A percentile compares a stretch with the other conserved stretches of the same genome.
phyloP scores from a whole-genome alignment of 345 rosid genomes.

The Sapria himalayana region DNA sequence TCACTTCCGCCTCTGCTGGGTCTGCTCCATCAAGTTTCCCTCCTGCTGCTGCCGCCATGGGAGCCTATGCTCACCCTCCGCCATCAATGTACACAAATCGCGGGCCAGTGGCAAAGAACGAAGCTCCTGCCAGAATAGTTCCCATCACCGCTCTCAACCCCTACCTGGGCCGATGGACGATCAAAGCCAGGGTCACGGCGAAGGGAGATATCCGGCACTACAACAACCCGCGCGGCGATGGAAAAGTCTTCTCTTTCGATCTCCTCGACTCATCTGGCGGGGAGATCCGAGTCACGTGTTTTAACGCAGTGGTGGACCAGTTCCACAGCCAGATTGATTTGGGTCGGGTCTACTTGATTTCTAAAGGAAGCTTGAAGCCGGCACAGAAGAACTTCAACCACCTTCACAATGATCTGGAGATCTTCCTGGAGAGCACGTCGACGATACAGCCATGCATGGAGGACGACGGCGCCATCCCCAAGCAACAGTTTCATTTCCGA shows the following conservation, averaged over 20 bases:
- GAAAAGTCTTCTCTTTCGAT: slow-evolving; percentile 79
- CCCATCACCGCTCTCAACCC: slow-evolving; percentile 79
- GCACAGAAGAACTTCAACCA: slow-evolving; percentile 78
- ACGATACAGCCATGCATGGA: slow-evolving; percentile 44
- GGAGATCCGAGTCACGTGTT: slow-evolving; percentile 87
- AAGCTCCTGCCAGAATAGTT: slow-evolving; percentile 43
- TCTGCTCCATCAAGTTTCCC: slow-evolving; percentile 15
- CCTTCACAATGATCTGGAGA: slow-evolving; percentile 62
- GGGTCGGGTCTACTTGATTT: slow-evolving; percentile 59
- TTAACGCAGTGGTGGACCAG: slow-evolving; percentile 64
- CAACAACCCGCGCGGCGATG: slow-evolving; percentile 61
- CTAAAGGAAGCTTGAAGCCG: slow-evolving; percentile 58
- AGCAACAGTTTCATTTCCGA: slow-evolving; percentile 52
- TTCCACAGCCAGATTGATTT: slow-evolving; percentile 58
- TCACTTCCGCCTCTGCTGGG: slow-evolving; percentile 15
- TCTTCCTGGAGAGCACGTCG: slow-evolving; percentile 39
- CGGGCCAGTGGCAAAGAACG: slow-evolving; percentile 53
- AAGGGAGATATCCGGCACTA: slow-evolving; percentile 61
- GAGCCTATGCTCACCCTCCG: slow-evolving; percentile 34
- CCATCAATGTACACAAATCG: slow-evolving; percentile 39
- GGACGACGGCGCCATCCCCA: slow-evolving; percentile 54
- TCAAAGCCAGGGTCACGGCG: slow-evolving; percentile 75
- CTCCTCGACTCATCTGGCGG: slow-evolving; percentile 82
- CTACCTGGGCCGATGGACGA: slow-evolving; percentile 78
- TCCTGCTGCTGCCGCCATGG: slow-evolving; percentile 14